Conservation (phyloP, 163 green algal genomes). For the Picocystis sp. region DNA sequence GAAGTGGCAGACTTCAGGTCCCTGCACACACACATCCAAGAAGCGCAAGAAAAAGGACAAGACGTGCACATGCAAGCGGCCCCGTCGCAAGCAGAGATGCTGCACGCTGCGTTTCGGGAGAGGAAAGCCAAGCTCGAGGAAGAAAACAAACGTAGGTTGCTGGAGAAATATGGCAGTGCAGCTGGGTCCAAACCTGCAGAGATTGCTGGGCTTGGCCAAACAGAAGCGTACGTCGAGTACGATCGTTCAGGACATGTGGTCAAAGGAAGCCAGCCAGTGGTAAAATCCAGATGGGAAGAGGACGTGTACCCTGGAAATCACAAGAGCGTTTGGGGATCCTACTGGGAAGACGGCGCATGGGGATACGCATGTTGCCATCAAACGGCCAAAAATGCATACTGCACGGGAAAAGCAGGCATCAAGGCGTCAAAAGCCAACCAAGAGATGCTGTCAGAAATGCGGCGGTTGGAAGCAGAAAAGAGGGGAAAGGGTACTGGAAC, state of each 20-base stretch:
- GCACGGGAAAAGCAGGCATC: slow-evolving; percentile 49
- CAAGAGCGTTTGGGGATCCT: slow-evolving; percentile 87
- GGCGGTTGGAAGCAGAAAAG: slow-evolving; percentile 22
- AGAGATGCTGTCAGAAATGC: slow-evolving; percentile 13
- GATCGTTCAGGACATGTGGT: slow-evolving; percentile 66
- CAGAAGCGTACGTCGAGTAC: slow-evolving; percentile 92
- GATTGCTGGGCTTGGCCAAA: slow-evolving; percentile 53
- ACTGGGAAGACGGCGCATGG: slow-evolving; percentile 75
- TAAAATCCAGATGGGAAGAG: slow-evolving; percentile 82
- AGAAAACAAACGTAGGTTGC: slow-evolving; percentile 26
- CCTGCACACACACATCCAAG: slow-evolving; percentile 69
- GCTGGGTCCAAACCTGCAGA: slow-evolving; percentile 42
- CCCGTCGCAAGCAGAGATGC: slow-evolving; percentile 71
- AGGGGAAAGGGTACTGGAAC: slow-evolving; percentile 20
- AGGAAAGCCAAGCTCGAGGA: slow-evolving; percentile 70
- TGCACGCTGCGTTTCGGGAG: slow-evolving; percentile 72
- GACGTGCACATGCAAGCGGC: slow-evolving; percentile 69
- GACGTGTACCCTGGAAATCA: slow-evolving; percentile 89
- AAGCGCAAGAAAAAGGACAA: slow-evolving; percentile 58
- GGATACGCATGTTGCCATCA: slow-evolving; percentile 89
- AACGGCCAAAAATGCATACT: slow-evolving; percentile 77
- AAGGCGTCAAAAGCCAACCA: slow-evolving; percentile 12
- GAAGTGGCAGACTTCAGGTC: slow-evolving; percentile 61
- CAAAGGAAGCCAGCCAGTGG: slow-evolving; percentile 42
- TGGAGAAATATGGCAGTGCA: slow-evolving; percentile 75